These are phyloP conservation scores for Hymenoscyphus albidus DNA, from an alignment of 2,329 filamentous ascomycete species.

Conservation along the genomic window DNA sequence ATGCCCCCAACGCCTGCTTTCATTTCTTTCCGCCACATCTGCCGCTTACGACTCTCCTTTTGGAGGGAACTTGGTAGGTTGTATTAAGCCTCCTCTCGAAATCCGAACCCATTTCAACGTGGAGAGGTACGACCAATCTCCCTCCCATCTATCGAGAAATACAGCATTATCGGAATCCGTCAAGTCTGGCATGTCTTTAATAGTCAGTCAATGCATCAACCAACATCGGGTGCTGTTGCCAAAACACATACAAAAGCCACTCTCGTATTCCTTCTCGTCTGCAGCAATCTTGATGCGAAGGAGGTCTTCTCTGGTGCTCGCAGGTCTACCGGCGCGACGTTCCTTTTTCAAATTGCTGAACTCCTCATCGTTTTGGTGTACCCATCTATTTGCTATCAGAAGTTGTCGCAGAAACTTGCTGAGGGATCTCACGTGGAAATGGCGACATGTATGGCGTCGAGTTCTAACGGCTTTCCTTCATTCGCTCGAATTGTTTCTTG, in stretches of 20 bases:
- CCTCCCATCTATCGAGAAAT: slow-evolving; percentile 71
- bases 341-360: slow-evolving; percentile 61
- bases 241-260: slow-evolving; percentile 66
- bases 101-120: slow-evolving; percentile 75
- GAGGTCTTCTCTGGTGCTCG: slow-evolving; percentile 72
- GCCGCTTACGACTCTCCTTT: slow-evolving; percentile 42
- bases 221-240: not conserved
- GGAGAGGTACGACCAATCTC: slow-evolving; percentile 76
- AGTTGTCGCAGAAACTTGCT: slow-evolving; percentile 33
- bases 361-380: slow-evolving; percentile 69
- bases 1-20: slow-evolving; percentile 15
- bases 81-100: slow-evolving; percentile 58
- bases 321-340: slow-evolving; percentile 73
- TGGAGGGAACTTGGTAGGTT: slow-evolving; percentile 76
- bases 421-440: slow-evolving; percentile 55
- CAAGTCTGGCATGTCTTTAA: slow-evolving; percentile 68
- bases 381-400: slow-evolving; percentile 47
- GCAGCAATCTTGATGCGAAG: slow-evolving; percentile 66
- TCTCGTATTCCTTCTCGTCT: slow-evolving; percentile 75
- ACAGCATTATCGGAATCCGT: slow-evolving; percentile 60
- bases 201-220: not conserved
- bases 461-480: slow-evolving; percentile 46
- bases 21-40: not conserved
- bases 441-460: slow-evolving; percentile 56
- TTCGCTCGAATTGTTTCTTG: slow-evolving; percentile 59